A percentile compares a stretch with the other conserved stretches of the same genome.
Evolutionary conservation across 371 early-diverging fungal genomes (phyloP).

Genomic region (Choanephora cucurbitarum): DNA sequence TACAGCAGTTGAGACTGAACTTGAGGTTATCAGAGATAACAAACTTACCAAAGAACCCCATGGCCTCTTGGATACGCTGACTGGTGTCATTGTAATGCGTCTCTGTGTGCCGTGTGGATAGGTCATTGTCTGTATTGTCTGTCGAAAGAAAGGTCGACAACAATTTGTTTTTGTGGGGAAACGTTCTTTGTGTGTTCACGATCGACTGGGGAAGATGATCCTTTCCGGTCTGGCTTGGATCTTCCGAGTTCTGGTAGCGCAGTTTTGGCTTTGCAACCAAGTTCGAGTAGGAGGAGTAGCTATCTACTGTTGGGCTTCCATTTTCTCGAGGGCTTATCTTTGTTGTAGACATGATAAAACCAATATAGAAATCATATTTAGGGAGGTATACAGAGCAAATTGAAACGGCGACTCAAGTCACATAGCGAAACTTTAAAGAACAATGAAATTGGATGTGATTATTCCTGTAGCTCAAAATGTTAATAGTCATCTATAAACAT

Average conservation of each 20-base stretch:
- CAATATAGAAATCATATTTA: background rate
- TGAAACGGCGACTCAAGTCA: no score
- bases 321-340: conserved; percentile 13
- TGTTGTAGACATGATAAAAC: conserved; percentile 5
- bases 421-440: no score
- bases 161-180: no score
- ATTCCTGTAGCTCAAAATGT: no score
- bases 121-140: conserved; percentile 11
- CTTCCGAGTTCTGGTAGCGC: conserved; percentile 7
- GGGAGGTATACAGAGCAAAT: no score
- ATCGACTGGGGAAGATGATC: background rate
- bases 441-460: no score
- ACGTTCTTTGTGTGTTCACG: no score
- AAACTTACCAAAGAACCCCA: conserved; percentile 18
- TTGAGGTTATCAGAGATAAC: conserved; percentile 35
- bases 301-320: conserved; percentile 1
- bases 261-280: conserved; percentile 7
- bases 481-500: no score
- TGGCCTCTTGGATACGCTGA: conserved; percentile 8
- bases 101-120: conserved; percentile 35
- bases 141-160: background rate
- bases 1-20: conserved; percentile 54
- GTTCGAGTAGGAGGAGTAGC: background rate
- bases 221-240: background rate
- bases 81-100: conserved; percentile 7